These are phyloP conservation scores for Scheffersomyces illinoinensis DNA, from an alignment of 1,139 yeast species.

Conservation along the genomic window DNA sequence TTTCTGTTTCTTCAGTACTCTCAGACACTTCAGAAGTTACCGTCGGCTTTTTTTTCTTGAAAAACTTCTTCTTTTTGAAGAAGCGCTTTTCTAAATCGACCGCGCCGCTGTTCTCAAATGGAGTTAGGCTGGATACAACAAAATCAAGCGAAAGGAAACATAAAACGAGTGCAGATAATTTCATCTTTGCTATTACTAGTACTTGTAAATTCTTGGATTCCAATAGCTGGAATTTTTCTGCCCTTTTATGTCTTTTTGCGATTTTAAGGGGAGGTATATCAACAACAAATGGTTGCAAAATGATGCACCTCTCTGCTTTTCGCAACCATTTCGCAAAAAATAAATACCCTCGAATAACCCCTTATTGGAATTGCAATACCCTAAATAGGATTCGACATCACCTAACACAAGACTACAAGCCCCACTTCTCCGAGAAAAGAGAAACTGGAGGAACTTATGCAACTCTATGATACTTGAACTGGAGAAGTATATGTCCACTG, in stretches of 20 bases:
- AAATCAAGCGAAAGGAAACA: neutral
- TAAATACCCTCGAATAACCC: neutral
- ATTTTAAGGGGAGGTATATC: neutral
- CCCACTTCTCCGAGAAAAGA: neutral
- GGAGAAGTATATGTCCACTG: neutral
- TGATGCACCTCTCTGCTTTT: neutral
- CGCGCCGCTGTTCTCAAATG: neutral
- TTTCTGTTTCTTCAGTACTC: neutral
- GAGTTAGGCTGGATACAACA: neutral
- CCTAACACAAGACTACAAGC: neutral
- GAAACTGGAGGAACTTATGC: neutral
- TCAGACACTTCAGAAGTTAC: neutral
- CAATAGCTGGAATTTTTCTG: neutral
- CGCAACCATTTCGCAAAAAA: neutral
- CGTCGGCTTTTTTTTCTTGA: neutral
- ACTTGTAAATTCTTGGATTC: neutral
- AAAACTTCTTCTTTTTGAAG: neutral
- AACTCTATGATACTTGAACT: neutral
- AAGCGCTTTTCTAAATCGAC: neutral
- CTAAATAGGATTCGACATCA: neutral
- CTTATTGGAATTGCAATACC: neutral
- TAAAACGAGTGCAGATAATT: neutral
- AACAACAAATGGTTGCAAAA: neutral
- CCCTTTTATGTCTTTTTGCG: neutral
- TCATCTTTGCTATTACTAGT: neutral